These are phyloP conservation scores for Phylloporus sp. DNA, from an alignment of 768 basidiomycete genomes.

Conservation along the genomic window DNA sequence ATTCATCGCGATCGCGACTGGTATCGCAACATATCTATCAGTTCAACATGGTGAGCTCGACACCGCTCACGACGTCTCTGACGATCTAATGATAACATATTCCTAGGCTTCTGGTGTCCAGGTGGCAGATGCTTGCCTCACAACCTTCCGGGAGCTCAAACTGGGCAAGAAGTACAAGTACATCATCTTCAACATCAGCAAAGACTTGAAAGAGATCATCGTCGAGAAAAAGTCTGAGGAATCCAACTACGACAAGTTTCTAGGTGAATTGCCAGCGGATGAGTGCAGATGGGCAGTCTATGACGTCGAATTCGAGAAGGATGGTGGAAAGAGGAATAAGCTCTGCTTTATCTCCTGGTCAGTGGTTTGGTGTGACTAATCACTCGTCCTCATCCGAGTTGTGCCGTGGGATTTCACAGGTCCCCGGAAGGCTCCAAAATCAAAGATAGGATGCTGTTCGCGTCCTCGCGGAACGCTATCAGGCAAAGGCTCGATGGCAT, in stretches of 20 bases:
- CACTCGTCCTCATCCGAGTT: background rate
- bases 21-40: conserved; percentile 23
- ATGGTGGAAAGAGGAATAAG: conserved; percentile 79
- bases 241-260: conserved; percentile 64
- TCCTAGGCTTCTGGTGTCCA: conserved; percentile 36
- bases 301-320: conserved; percentile 81
- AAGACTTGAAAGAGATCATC: conserved; percentile 60
- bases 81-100: background rate
- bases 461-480: conserved; percentile 86
- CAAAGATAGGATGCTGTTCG: conserved; percentile 90
- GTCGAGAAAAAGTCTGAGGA: conserved; percentile 58
- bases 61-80: background rate
- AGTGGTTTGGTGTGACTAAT: conserved; percentile 29
- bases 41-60: conserved; percentile 29
- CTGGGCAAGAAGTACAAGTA: conserved; percentile 64
- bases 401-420: conserved; percentile 43
- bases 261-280: conserved; percentile 61
- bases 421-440: conserved; percentile 80
- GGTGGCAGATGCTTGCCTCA: conserved; percentile 49
- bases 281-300: conserved; percentile 88
- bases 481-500: conserved; percentile 74
- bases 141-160: conserved; percentile 17
- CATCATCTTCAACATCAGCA: conserved; percentile 73
- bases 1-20: conserved; percentile 21
- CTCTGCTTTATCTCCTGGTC: conserved; percentile 84